A percentile compares a stretch with the other conserved stretches of the same genome.
phyloP scores from a whole-genome alignment of 805 yeast species.

The Zygosaccharomyces kombuchaensis region DNA sequence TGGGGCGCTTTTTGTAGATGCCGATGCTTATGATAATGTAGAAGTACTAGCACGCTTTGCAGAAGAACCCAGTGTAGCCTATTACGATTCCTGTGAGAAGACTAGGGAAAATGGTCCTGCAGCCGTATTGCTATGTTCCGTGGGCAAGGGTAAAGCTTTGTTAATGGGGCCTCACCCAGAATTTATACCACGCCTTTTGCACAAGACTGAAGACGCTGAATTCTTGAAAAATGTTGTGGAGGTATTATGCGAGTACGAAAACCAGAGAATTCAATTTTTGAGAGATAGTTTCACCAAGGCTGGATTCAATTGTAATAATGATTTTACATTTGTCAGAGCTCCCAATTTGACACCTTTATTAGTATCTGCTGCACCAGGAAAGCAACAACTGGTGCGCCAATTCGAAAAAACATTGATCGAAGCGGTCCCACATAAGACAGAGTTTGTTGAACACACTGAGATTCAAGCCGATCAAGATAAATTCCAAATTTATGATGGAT shows the following conservation, averaged over 20 bases:
- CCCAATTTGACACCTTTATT: slow-evolving; percentile 71
- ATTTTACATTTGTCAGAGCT: slow-evolving; percentile 40
- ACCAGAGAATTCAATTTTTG: slow-evolving; percentile 52
- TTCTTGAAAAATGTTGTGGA: slow-evolving; percentile 37
- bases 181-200: slow-evolving; percentile 54
- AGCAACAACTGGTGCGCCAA: slow-evolving; percentile 10
- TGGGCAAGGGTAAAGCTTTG: slow-evolving; percentile 68
- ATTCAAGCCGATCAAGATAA: slow-evolving; percentile 33
- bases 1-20: slow-evolving; percentile 81
- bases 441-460: slow-evolving; percentile 42
- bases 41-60: slow-evolving; percentile 69
- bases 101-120: slow-evolving; percentile 41
- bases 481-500: slow-evolving; percentile 24
- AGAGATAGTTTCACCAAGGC: slow-evolving; percentile 51
- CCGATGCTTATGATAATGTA: slow-evolving; percentile 54
- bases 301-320: slow-evolving; percentile 64
- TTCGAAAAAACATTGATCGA: slow-evolving; percentile 15
- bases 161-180: slow-evolving; percentile 91
- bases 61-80: slow-evolving; percentile 51
- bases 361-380: slow-evolving; percentile 34
- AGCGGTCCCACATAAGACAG: slow-evolving; percentile 31
- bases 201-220: slow-evolving; percentile 33
- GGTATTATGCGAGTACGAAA: slow-evolving; percentile 42
- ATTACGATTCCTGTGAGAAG: slow-evolving; percentile 20
- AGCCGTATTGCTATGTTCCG: slow-evolving; percentile 64